Evolutionary conservation across 2,329 filamentous ascomycete species (phyloP).

Genomic region (Botrytis paeoniae): DNA sequence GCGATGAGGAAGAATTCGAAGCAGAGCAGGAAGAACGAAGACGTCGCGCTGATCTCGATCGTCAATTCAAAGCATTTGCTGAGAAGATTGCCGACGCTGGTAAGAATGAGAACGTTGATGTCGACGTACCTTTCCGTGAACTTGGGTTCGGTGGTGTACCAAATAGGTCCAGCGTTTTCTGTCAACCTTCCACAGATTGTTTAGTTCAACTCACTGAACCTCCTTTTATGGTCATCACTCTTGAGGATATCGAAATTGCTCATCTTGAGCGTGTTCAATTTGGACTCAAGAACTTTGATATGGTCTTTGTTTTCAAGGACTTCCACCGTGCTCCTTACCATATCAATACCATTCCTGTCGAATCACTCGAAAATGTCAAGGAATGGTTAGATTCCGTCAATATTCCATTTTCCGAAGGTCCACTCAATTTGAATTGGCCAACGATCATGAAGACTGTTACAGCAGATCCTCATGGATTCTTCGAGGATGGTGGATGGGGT

Average conservation of each 20-base stretch:
- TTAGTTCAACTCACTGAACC: constrained; percentile 95
- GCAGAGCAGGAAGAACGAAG: constrained; percentile 95
- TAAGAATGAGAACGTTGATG: constrained; percentile 83
- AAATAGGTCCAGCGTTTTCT: constrained; percentile 89
- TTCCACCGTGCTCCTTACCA: constrained; percentile 87
- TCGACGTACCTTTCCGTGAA: constrained; percentile 95
- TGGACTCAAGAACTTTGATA: constrained; percentile 96
- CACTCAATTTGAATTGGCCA: constrained; percentile 96
- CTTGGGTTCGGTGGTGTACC: constrained; percentile 96
- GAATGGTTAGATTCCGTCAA: constrained; percentile 97
- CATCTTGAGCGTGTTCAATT: constrained; percentile 96
- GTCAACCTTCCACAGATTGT: constrained; percentile 95
- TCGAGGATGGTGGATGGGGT: constrained; percentile 89
- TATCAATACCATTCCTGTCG: constrained; percentile 97
- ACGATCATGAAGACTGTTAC: constrained; percentile 99
- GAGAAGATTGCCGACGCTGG: constrained; percentile 97
- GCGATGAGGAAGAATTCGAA: constrained; percentile 98
- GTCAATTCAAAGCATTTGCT: constrained; percentile 92
- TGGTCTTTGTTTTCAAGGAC: constrained; percentile 98
- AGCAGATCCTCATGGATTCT: constrained; percentile 91
- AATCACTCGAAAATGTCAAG: constrained; percentile 91
- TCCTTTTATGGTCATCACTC: constrained; percentile 91
- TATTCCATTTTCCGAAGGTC: constrained; percentile 90
- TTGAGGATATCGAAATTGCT: constrained; percentile 93
- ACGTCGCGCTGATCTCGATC: constrained; percentile 85